These are phyloP conservation scores for Stachybotrys chartarum DNA, from an alignment of 2,329 filamentous ascomycete genomes.

Conservation along the genomic window DNA sequence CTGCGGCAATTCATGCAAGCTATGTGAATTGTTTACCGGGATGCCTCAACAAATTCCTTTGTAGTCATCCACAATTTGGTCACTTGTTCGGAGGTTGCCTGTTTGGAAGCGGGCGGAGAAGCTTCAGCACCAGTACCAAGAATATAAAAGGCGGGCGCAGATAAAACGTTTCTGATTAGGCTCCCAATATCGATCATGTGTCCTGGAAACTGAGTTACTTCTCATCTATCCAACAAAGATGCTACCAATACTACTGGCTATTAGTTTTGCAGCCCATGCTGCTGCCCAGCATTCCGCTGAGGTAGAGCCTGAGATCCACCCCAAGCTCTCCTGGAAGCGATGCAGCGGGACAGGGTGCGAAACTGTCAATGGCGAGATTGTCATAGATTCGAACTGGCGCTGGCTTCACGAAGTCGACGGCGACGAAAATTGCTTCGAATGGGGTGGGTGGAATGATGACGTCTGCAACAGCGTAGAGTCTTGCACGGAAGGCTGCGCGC, in stretches of 20 bases:
- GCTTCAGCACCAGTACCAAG: neutral
- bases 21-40: no score
- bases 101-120: neutral
- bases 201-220: neutral
- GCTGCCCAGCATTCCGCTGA: constrained; percentile 36
- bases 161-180: neutral
- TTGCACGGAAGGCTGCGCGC: constrained; percentile 36
- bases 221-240: no score
- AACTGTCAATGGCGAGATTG: constrained; percentile 33
- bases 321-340: constrained; percentile 34
- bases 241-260: neutral
- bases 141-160: neutral
- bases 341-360: constrained; percentile 36
- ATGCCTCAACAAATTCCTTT: no score
- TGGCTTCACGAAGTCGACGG: constrained; percentile 38
- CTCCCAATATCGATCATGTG: neutral
- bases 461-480: constrained; percentile 28
- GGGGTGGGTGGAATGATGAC: constrained; percentile 26
- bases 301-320: constrained; percentile 32
- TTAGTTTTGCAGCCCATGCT: neutral
- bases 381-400: constrained; percentile 47
- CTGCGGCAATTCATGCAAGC: no score
- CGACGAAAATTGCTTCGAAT: constrained; percentile 40
- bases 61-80: no score
- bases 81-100: neutral